Percentiles rank a stretch among this genome's conserved stretches.
Conservation (phyloP, 2,329 filamentous ascomycete species). For the Exophiala calicioides region DNA sequence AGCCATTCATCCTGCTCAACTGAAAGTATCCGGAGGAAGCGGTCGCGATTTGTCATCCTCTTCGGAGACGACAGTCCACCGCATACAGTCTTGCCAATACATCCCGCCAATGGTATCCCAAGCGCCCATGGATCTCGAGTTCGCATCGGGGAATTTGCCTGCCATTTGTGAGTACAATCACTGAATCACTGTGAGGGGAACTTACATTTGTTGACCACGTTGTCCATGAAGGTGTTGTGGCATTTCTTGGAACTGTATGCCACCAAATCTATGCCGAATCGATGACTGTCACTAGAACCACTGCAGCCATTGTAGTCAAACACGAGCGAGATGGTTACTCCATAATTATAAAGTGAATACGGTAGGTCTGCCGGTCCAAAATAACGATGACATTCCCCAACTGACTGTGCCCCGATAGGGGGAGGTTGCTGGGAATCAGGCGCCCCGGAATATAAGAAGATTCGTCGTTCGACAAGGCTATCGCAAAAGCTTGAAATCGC, state of each 20-base stretch:
- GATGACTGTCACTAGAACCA: background rate
- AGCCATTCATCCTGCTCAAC: too few relatives aligned
- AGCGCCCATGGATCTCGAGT: background rate
- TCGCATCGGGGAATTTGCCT: background rate
- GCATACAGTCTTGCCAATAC: constrained; percentile 2
- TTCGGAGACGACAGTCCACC: background rate
- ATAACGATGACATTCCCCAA: background rate
- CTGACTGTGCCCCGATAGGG: too few relatives aligned
- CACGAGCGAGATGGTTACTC: background rate
- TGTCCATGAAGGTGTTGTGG: background rate
- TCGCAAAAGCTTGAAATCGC: too few relatives aligned
- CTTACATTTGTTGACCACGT: background rate
- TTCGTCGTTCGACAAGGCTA: too few relatives aligned
- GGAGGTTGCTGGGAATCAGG: too few relatives aligned
- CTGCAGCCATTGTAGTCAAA: constrained; percentile 1
- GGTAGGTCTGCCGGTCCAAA: too few relatives aligned
- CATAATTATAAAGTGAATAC: too few relatives aligned
- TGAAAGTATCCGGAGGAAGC: background rate
- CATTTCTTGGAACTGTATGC: background rate
- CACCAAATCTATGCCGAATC: background rate
- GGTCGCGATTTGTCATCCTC: background rate
- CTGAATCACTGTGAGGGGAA: background rate
- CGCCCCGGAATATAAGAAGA: too few relatives aligned
- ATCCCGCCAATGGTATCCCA: background rate
- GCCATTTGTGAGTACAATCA: background rate